Evolutionary conservation across 805 yeast species (phyloP).

Genomic region (Lipomyces sp.): DNA sequence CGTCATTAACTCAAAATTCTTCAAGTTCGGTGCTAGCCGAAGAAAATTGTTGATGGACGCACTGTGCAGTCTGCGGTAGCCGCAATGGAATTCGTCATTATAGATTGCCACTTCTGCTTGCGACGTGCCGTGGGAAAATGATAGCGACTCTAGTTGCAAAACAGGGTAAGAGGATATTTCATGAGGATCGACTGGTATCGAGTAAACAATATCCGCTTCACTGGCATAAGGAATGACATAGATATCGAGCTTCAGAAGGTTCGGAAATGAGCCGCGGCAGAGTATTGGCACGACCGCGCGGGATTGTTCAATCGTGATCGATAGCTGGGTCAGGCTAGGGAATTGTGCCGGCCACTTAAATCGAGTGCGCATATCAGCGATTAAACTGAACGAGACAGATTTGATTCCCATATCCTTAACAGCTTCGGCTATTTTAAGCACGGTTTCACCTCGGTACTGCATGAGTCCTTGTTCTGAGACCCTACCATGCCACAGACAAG

Average conservation of each 20-base stretch:
- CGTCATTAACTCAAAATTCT: neutral
- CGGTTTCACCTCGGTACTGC: neutral
- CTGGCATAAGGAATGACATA: conserved; percentile 2
- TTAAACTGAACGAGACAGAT: neutral
- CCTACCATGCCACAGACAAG: neutral
- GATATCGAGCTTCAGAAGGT: conserved; percentile 3
- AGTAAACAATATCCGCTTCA: conserved; percentile 1
- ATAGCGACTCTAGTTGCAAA: neutral
- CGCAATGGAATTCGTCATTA: conserved; percentile 4
- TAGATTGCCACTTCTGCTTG: neutral
- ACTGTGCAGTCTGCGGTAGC: conserved; percentile 2
- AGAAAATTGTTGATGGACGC: conserved; percentile 1
- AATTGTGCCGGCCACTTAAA: neutral
- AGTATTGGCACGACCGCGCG: neutral
- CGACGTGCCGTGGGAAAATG: conserved; percentile 1
- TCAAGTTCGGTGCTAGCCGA: neutral
- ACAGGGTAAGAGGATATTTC: neutral
- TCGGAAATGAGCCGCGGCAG: conserved; percentile 2
- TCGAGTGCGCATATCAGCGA: conserved; percentile 1
- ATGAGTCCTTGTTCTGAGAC: neutral
- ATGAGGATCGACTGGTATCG: neutral
- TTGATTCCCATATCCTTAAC: neutral
- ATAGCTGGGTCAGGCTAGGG: neutral
- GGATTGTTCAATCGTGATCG: neutral
- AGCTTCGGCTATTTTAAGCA: neutral